Evolutionary conservation across 495 filamentous ascomycete species (phyloP).

Genomic region (Aspergillus sclerotioniger): DNA sequence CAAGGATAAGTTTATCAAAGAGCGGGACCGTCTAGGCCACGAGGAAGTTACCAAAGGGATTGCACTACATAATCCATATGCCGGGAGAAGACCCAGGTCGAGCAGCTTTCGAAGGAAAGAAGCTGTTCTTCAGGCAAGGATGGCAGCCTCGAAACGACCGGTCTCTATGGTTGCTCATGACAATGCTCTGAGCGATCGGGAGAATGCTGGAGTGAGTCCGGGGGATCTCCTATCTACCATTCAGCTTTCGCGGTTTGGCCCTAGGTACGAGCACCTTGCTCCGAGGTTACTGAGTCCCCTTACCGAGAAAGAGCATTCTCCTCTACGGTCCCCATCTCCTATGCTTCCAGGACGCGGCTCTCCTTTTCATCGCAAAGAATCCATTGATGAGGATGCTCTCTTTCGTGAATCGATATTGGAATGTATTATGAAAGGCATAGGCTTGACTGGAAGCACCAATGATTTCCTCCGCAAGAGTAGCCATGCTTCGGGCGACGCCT

Average conservation of each 20-base stretch:
- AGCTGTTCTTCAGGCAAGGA: slow-evolving; percentile 67
- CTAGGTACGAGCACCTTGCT: slow-evolving; percentile 32
- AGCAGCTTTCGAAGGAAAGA: slow-evolving; percentile 78
- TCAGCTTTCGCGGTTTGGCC: slow-evolving; percentile 64
- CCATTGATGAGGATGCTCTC: slow-evolving; percentile 77
- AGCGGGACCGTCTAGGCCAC: slow-evolving; percentile 76
- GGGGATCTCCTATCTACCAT: slow-evolving; percentile 82
- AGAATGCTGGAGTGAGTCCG: slow-evolving; percentile 52
- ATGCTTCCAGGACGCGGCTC: slow-evolving; percentile 36
- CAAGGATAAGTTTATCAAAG: slow-evolving; percentile 88
- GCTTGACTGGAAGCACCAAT: slow-evolving; percentile 63
- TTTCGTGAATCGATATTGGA: slow-evolving; percentile 90
- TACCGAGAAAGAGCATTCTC: slow-evolving; percentile 53
- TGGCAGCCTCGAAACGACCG: slow-evolving; percentile 28
- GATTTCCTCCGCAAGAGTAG: slow-evolving; percentile 59
- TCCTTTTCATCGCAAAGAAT: slow-evolving; percentile 66
- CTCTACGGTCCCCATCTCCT: slow-evolving; percentile 45
- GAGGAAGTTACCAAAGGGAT: slow-evolving; percentile 93
- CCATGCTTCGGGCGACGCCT: slow-evolving; percentile 71
- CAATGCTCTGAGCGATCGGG: slow-evolving; percentile 22
- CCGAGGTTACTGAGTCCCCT: slow-evolving; percentile 53
- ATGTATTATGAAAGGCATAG: slow-evolving; percentile 94
- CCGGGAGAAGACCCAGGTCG: slow-evolving; percentile 65
- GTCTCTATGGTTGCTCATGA: slow-evolving; percentile 20
- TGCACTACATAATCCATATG: slow-evolving; percentile 82